Percentiles rank a stretch among this genome's conserved stretches.
These are phyloP conservation scores for Entophlyctis helioformis DNA, from an alignment of 192 early-diverging fungal genomes.

Conservation along the genomic window DNA sequence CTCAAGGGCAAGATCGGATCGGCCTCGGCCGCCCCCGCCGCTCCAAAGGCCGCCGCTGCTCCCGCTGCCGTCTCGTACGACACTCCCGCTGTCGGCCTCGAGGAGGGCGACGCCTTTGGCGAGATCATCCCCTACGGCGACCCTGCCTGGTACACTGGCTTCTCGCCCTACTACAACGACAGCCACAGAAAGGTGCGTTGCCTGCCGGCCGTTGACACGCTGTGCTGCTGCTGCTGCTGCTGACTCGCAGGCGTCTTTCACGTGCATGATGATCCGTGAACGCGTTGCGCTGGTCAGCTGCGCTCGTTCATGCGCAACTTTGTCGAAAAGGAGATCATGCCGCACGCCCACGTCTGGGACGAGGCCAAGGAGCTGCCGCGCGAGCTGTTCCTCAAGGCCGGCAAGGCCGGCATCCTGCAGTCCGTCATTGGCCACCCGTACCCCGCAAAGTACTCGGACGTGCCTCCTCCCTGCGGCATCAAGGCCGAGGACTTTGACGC, in stretches of 20 bases:
- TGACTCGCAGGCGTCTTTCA: too few species aligned
- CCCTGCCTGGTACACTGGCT: conserved; percentile 64
- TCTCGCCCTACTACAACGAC: conserved; percentile 70
- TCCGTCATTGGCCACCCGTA: conserved; percentile 35
- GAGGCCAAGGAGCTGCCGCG: conserved; percentile 68
- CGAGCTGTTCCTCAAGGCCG: conserved; percentile 59
- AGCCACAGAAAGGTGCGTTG: conserved; percentile 49
- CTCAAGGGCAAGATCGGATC: conserved; percentile 52
- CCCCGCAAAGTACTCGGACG: conserved; percentile 12
- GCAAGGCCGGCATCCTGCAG: conserved; percentile 57
- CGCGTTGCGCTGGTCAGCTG: too few species aligned
- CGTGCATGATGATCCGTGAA: too few species aligned
- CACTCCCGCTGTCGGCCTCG: conserved; percentile 6
- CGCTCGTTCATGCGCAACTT: conserved; percentile 52
- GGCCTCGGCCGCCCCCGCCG: conserved; percentile 1
- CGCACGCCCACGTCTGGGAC: conserved; percentile 68
- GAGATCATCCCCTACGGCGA: conserved; percentile 67
- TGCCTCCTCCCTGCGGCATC: conserved; percentile 15
- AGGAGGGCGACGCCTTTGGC: conserved; percentile 51
- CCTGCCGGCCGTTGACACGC: conserved; percentile 1
- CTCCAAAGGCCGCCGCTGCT: conserved; percentile 4
- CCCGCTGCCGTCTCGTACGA: neutral
- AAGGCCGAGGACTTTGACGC: conserved; percentile 43
- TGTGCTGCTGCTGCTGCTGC: too few species aligned
- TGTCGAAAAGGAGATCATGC: conserved; percentile 72